Evolutionary conservation across 2,329 filamentous ascomycete species (phyloP), one percentile per base, ranked within the genome.

Genomic region (Botrytis pseudocinerea): DNA sequence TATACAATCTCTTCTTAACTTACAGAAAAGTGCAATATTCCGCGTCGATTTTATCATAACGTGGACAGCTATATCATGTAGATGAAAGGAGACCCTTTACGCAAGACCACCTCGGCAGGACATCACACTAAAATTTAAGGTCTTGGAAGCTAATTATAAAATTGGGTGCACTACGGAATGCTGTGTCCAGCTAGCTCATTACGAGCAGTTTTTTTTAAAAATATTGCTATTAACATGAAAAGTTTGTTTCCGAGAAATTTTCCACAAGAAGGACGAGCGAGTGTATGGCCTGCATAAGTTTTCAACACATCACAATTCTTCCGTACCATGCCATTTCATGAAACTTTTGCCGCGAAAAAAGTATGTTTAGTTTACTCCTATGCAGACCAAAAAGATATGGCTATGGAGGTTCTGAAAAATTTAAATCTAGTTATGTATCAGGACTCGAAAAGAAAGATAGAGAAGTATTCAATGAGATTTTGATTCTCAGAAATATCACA

Each of bases 231-330:
- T 28, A 25, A 54, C 25, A 5, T 54, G 1, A 25, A 54, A 16
- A 16, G 12, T 12, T 16, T 54, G 5, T 7, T 54, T 28, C 0
- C 0, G 14, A 7, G 0, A 3, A 4, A 54, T 1, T 16, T 14
- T 28, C 25, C 12, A 7, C 25, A 2, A 18, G 22, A 2, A 18
- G 10, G 10, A 14, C 48, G 5, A 14, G 48, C 4, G 48, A n/a
- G 2, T n/a, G 22, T 0, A n/a, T n/a, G 1, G 4, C 10, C 10
- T 51, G 9, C 2, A 1, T 10, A 14, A 2, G 10, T 2, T n/a
- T 25, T n/a, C 4, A 0, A 12, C 4, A 4, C 2, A n/a, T 25
- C 4, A n/a, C 10, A 14, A 6, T 12, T n/a, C 48, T 12, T 12
- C 25, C 0, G 10, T 54, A 6, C 10, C 9, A 12, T 12, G 25